Evolutionary conservation across 2,329 filamentous ascomycete species (phyloP), one percentile per base, ranked within the genome.

Genomic region (Claviceps quebecensis): DNA sequence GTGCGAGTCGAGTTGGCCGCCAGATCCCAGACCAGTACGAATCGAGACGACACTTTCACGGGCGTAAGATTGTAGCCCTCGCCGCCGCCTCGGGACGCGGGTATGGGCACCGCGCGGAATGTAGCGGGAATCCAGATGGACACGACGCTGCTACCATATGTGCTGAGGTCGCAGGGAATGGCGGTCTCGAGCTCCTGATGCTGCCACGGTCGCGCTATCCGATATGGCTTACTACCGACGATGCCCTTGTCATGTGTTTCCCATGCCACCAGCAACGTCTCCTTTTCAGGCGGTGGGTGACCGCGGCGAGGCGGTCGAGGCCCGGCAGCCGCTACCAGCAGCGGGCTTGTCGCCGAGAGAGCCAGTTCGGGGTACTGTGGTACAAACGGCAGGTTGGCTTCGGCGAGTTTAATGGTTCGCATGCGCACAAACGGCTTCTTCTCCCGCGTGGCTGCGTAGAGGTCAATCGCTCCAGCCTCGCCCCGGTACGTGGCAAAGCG

Each of bases 1-100:
- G 63, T 67, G 5, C 61, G 58, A 0, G 67, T 69, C n/a, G 63
- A 65, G 53, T 63, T 64, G 5, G 61, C 63, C 1, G 62, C 55
- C 6, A 71, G 65, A 51, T 71, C 68, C 68, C 68, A 71, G 13
- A 70, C 63, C 6, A 71, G 57, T 4, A 71, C 66, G 40, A 65
- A 60, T 0, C 67, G 62, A 50, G 59, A 60, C 1, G 61, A 57
- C 3, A 70, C 67, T 1, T 56, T 22, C 0, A 63, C 60, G 1
- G 65, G 65, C 1, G 58, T 58, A 1, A 71, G 61, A 48, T 68
- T 67, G 54, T 59, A 69, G n/a, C 61, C 63, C 1, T 48, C 29
- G 1, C 54, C 55, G 1, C 62, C 55, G 2, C 62, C 61, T 1
- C 58, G 58, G 2, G 58, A 47, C 3, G 58, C 57, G 3, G 62